These are phyloP conservation scores for Platanus orientalis DNA, from an alignment of 164 flowering plant species.

Conservation along the genomic window DNA sequence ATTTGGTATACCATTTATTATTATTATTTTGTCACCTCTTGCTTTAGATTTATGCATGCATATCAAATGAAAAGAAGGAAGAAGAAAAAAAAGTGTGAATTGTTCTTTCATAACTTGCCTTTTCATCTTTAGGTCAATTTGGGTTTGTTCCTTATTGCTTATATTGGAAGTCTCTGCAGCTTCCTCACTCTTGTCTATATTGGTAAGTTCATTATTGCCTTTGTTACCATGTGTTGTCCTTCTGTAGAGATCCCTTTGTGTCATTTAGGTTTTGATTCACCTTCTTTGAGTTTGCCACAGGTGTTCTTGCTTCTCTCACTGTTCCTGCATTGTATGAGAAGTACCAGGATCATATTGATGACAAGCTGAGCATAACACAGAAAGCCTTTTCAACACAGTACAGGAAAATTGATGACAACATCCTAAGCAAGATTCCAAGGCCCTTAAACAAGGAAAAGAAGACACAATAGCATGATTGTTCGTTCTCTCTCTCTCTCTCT, in stretches of 20 bases:
- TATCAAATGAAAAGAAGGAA: neutral
- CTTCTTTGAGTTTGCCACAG: conserved; percentile 31
- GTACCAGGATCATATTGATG: conserved; percentile 64
- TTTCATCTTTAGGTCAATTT: conserved; percentile 47
- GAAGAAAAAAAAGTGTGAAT: no score
- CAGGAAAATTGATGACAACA: conserved; percentile 44
- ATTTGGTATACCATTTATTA: no score
- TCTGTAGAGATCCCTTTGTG: neutral
- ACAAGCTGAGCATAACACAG: conserved; percentile 38
- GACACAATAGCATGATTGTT: conserved; percentile 34
- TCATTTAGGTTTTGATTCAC: neutral
- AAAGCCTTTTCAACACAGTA: conserved; percentile 36
- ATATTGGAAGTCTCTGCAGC: conserved; percentile 65
- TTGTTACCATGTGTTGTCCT: no score
- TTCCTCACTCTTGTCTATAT: conserved; percentile 70
- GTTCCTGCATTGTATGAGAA: conserved; percentile 69
- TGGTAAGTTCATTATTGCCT: conserved; percentile 44
- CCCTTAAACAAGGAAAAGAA: conserved; percentile 46
- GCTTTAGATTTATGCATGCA: neutral
- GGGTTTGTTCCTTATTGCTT: conserved; percentile 57
- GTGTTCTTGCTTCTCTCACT: conserved; percentile 58
- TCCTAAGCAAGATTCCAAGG: conserved; percentile 45
- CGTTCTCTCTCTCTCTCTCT: no score
- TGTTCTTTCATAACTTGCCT: neutral
- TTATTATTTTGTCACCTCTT: no score